Evolutionary conservation across 495 filamentous ascomycete species (phyloP).

Genomic region (Podospora sp.): DNA sequence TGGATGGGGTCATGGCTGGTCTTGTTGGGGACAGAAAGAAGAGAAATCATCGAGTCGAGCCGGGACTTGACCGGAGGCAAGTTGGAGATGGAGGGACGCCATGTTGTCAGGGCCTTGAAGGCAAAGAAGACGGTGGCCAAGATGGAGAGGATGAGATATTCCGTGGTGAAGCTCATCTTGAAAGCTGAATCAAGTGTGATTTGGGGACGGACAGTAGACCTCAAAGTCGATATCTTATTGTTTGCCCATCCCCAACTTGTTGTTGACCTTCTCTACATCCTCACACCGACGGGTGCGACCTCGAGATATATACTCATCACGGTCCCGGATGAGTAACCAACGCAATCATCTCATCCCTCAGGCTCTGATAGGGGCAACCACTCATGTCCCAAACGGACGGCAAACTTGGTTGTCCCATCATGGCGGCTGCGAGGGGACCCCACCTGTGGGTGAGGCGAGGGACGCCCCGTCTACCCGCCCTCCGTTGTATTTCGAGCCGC

Average conservation of each 20-base stretch:
- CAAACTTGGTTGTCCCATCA: neutral
- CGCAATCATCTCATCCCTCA: neutral
- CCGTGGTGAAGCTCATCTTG: neutral
- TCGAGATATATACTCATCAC: neutral
- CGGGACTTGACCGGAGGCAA: neutral
- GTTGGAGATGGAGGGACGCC: neutral
- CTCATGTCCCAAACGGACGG: neutral
- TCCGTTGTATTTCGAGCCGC: neutral
- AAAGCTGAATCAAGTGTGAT: neutral
- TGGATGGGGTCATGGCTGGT: neutral
- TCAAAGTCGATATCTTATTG: neutral
- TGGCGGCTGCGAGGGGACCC: neutral
- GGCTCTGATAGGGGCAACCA: neutral
- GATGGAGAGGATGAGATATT: conserved; percentile 6
- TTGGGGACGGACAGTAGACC: neutral
- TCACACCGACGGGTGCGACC: neutral
- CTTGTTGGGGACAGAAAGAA: neutral
- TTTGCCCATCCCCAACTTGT: neutral
- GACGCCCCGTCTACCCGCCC: conserved; percentile 4
- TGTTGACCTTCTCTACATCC: neutral
- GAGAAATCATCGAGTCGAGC: neutral
- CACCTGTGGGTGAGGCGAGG: neutral
- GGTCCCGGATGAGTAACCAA: neutral
- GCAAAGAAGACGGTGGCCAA: neutral
- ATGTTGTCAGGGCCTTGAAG: neutral